Evolutionary conservation across 2,329 filamentous ascomycete genomes (phyloP).

Genomic region (Alternaria atra): DNA sequence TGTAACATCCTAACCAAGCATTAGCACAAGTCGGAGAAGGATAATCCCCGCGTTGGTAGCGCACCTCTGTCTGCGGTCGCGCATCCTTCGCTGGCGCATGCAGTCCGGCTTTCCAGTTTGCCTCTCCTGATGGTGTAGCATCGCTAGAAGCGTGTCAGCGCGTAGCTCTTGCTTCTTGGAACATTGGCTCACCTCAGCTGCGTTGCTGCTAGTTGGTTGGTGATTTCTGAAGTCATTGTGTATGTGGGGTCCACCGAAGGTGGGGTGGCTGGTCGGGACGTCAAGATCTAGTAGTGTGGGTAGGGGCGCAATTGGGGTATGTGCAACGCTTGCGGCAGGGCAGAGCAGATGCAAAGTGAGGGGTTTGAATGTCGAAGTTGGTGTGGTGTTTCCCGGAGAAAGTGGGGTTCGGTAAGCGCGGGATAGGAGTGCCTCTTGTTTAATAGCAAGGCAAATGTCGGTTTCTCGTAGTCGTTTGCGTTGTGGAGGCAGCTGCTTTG

Average conservation of each 20-base stretch:
- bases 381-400: constrained; percentile 18
- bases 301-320: constrained; percentile 18
- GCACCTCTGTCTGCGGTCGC: constrained; percentile 82
- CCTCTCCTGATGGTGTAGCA: constrained; percentile 56
- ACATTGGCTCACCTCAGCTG: constrained; percentile 56
- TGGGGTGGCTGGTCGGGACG: constrained; percentile 27
- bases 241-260: constrained; percentile 33
- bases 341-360: constrained; percentile 29
- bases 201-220: constrained; percentile 66
- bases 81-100: constrained; percentile 78
- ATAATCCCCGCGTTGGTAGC: constrained; percentile 15
- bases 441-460: constrained; percentile 22
- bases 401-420: constrained; percentile 24
- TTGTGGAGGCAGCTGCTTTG: constrained; percentile 21
- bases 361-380: constrained; percentile 23
- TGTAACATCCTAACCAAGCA: constrained; percentile 82
- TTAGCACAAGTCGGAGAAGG: constrained; percentile 9
- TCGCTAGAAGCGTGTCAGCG: constrained; percentile 53
- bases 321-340: constrained; percentile 31
- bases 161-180: constrained; percentile 3
- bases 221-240: constrained; percentile 61
- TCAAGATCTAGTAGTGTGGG: constrained; percentile 22
- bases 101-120: constrained; percentile 78
- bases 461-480: constrained; percentile 10
- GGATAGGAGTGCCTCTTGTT: constrained; percentile 18